phyloP scores from a whole-genome alignment of 345 rosid species.

The Rhodamnia argentea region DNA sequence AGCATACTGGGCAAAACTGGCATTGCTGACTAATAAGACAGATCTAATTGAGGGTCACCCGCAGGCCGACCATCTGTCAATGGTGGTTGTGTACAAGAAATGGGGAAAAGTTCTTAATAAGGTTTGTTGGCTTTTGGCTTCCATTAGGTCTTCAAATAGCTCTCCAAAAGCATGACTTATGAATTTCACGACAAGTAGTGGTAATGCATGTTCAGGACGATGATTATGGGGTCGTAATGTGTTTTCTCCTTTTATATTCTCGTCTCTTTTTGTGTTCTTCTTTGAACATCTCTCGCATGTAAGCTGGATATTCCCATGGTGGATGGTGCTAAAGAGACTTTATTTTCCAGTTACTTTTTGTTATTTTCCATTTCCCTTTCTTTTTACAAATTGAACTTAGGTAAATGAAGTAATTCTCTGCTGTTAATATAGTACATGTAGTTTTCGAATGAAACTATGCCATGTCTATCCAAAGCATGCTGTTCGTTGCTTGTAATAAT shows the following conservation, averaged over 20 bases:
- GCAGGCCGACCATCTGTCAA: conserved; percentile 75
- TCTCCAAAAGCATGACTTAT: neutral
- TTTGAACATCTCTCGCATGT: neutral
- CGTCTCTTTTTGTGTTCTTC: neutral
- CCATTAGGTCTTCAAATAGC: neutral
- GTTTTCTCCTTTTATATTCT: neutral
- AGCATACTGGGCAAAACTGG: conserved; percentile 62
- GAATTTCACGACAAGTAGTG: neutral
- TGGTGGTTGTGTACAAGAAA: conserved; percentile 77
- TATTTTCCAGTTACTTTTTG: neutral
- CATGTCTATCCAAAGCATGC: neutral
- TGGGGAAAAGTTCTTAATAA: conserved; percentile 66
- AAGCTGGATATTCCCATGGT: neutral
- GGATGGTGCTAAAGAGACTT: neutral
- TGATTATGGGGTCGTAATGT: neutral
- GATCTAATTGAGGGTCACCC: conserved; percentile 30
- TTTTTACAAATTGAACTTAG: neutral
- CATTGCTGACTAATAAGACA: conserved; percentile 44
- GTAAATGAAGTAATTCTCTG: neutral
- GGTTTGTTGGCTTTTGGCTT: conserved; percentile 31
- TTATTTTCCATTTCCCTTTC: neutral
- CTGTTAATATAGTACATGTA: neutral
- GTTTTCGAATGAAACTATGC: neutral
- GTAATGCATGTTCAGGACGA: neutral
- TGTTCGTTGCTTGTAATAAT: conserved; percentile 1